Evolutionary conservation across 768 basidiomycete species (phyloP).

Genomic region (Tylopilus balloui): DNA sequence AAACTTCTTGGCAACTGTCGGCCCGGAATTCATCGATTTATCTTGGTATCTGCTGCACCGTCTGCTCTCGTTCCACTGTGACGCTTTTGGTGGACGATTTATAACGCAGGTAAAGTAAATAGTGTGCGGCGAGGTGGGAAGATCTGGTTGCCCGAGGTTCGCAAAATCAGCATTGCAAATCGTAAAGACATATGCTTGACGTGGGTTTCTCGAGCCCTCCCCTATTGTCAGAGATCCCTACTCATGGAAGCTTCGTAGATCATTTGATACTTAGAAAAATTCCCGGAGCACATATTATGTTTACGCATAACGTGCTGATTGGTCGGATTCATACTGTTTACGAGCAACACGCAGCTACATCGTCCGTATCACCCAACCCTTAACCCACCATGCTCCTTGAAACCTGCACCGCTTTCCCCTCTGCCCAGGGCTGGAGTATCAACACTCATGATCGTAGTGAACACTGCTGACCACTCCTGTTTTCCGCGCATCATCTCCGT

Average conservation of each 20-base stretch:
- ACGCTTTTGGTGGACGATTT: too few species aligned
- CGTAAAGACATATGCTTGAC: not conserved
- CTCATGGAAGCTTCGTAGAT: constrained; percentile 7
- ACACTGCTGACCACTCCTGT: constrained; percentile 3
- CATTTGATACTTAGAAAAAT: not conserved
- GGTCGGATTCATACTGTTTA: not conserved
- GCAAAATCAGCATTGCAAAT: not conserved
- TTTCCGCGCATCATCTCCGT: constrained; percentile 10
- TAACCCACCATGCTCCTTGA: constrained; percentile 20
- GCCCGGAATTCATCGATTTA: constrained; percentile 39
- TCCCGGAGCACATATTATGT: not conserved
- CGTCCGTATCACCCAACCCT: constrained; percentile 23
- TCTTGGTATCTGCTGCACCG: constrained; percentile 50
- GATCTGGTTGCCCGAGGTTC: not conserved
- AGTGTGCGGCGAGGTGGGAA: constrained; percentile 28
- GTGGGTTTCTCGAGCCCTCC: constrained; percentile 2
- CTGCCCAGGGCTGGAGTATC: constrained; percentile 25
- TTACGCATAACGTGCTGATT: constrained; percentile 1
- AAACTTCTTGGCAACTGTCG: constrained; percentile 45
- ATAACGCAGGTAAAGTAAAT: constrained; percentile 21
- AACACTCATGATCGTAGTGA: constrained; percentile 5
- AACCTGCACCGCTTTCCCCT: constrained; percentile 21
- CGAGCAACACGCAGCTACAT: constrained; percentile 12
- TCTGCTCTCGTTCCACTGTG: not conserved
- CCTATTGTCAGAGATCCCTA: not conserved